phyloP scores from a whole-genome alignment of 495 filamentous ascomycete genomes.

The Mytilinidion resinicola region DNA sequence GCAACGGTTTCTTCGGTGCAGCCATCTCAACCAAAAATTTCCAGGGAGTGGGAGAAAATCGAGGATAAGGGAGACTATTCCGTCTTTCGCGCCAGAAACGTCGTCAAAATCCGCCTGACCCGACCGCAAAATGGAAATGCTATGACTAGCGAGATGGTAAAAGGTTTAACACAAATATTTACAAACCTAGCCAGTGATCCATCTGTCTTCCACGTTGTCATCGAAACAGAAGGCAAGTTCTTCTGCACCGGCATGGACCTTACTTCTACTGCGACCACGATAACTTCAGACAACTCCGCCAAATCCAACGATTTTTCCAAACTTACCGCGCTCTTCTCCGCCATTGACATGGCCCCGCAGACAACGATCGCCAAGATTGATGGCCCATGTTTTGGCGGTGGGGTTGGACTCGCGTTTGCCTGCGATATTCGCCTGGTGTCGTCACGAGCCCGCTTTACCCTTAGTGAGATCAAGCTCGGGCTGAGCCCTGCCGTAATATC shows the following conservation, averaged over 20 bases:
- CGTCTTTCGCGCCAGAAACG: not conserved
- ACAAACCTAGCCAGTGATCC: slow-evolving; percentile 9
- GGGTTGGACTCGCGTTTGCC: slow-evolving; percentile 37
- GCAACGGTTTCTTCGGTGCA: not conserved
- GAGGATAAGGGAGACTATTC: not conserved
- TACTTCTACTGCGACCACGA: slow-evolving; percentile 19
- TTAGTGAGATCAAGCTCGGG: slow-evolving; percentile 36
- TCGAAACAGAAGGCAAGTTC: slow-evolving; percentile 35
- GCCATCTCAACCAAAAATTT: not conserved
- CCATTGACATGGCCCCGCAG: slow-evolving; percentile 35
- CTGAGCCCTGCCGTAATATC: slow-evolving; percentile 35
- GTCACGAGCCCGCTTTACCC: slow-evolving; percentile 26
- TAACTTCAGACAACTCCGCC: slow-evolving; percentile 15
- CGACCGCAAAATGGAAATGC: not conserved
- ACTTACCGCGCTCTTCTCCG: slow-evolving; percentile 30
- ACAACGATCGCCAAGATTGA: slow-evolving; percentile 38
- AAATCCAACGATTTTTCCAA: slow-evolving; percentile 28
- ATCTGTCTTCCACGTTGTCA: slow-evolving; percentile 32
- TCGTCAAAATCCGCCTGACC: not conserved
- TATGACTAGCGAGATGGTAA: not conserved
- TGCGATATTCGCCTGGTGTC: slow-evolving; percentile 35
- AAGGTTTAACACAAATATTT: not conserved
- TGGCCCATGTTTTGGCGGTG: slow-evolving; percentile 39
- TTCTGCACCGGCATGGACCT: slow-evolving; percentile 44
- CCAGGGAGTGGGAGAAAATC: not conserved